Evolutionary conservation across 495 filamentous ascomycete species (phyloP).

Genomic region (Geoglossum glabrum): DNA sequence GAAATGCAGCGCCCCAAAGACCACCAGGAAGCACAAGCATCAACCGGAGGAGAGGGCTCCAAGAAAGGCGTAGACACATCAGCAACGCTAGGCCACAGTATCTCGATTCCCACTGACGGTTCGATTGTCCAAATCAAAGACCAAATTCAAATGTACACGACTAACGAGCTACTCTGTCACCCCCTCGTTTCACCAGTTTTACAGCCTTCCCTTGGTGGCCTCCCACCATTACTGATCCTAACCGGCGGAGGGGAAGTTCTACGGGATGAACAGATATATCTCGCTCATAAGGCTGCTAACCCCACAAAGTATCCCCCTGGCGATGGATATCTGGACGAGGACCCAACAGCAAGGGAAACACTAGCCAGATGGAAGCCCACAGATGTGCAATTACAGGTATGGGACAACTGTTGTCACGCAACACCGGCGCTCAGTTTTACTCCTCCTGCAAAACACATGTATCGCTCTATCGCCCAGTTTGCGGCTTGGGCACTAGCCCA

Average conservation of each 20-base stretch:
- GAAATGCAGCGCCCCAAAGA: constrained; percentile 13
- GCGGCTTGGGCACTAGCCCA: constrained; percentile 73
- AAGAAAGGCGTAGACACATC: constrained; percentile 11
- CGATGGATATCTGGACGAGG: constrained; percentile 41
- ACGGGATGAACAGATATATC: constrained; percentile 82
- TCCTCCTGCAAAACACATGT: constrained; percentile 88
- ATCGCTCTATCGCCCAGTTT: constrained; percentile 73
- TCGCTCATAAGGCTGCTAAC: constrained; percentile 83
- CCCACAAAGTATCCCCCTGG: constrained; percentile 52
- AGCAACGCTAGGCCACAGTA: constrained; percentile 18
- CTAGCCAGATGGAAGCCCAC: constrained; percentile 55
- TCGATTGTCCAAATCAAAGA: constrained; percentile 55
- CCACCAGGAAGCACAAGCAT: constrained; percentile 1
- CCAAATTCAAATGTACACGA: constrained; percentile 88
- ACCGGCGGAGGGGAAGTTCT: constrained; percentile 76
- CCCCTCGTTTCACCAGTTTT: constrained; percentile 77
- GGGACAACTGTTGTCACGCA: constrained; percentile 88
- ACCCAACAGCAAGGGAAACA: constrained; percentile 25
- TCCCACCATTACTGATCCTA: constrained; percentile 71
- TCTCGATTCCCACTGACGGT: constrained; percentile 50
- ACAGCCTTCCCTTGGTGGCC: constrained; percentile 68
- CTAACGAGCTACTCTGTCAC: constrained; percentile 69
- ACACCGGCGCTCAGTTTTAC: constrained; percentile 81
- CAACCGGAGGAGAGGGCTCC: not conserved
- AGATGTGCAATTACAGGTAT: constrained; percentile 87